Base-by-base conservation (phyloP, 257 asterid species). In the Rehmannia glutinosa region DNA sequence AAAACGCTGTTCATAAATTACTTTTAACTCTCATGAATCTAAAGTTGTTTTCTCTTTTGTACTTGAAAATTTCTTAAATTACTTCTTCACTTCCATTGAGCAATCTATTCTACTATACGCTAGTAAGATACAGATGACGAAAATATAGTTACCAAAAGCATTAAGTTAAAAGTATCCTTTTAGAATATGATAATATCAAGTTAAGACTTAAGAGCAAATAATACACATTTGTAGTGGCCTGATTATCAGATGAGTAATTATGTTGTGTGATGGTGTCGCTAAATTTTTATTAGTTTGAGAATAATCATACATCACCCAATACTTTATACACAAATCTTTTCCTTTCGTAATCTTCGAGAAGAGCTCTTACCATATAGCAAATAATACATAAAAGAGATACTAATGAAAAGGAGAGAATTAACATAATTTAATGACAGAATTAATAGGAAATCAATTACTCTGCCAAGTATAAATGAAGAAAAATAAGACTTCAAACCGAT, bases 181-280 rank as follows among this genome's bases (percentile, higher is more conserved):
- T 42, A 43, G 68, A 19, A 25, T 30, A 23, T 27, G 42, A 28
- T 15, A 38, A 50, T 42, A 28, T 62, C 56, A 62, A 59, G 28
- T 30, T 49, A 42, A 43, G 23, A 64, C 42, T 8, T 13, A 62
- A 49, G 42, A 35, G 25, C 43, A 47, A 60, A 32, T 8, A 55
- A 32, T 49, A 33, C 17, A 19, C 28, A n/a, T 25, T 33, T 52
- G 46, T 62, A 45, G 69, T n/a, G 27, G 19, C 17, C 23, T 32
- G 11, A 21, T 47, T 16, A 51, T 10, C 6, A 30, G 11, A 50
- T 20, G n/a, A 33, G 27, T 20, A 64, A 64, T 24, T 23, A 41
- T 42, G 54, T 12, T 64, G 60, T 27, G 36, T 10, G 24, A 55
- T 57, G 69, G 59, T 47, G 62, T 46, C 58, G 8, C 64, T 21